phyloP scores from a whole-genome alignment of 805 yeast species.

The Yarrowia hollandica region DNA sequence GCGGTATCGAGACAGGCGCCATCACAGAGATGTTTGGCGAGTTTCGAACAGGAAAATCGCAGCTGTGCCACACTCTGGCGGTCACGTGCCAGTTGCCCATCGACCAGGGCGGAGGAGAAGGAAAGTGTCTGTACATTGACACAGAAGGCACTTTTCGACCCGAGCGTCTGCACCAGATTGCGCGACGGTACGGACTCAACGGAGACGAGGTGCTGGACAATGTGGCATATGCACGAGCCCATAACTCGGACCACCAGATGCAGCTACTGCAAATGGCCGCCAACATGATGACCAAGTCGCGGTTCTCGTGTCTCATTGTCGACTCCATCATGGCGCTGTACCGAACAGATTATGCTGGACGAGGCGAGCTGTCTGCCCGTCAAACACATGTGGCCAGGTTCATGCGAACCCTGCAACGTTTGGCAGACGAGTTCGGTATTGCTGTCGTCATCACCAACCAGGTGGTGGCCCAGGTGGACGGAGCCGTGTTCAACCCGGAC shows the following conservation, averaged over 20 bases:
- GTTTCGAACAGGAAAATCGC: conserved; percentile 96
- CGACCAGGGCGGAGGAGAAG: conserved; percentile 98
- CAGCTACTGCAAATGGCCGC: conserved; percentile 87
- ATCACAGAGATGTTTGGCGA: conserved; percentile 97
- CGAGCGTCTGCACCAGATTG: conserved; percentile 81
- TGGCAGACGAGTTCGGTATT: conserved; percentile 97
- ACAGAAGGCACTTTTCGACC: conserved; percentile 98
- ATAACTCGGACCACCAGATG: conserved; percentile 94
- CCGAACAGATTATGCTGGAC: conserved; percentile 90
- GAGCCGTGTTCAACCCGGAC: conserved; percentile 83
- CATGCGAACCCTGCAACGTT: conserved; percentile 84
- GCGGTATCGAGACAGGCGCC: conserved; percentile 96
- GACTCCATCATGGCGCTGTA: conserved; percentile 96
- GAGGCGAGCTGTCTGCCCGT: conserved; percentile 94
- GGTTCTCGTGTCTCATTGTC: conserved; percentile 87
- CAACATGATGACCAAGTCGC: conserved; percentile 91
- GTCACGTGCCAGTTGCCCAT: conserved; percentile 95
- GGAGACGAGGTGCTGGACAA: conserved; percentile 95
- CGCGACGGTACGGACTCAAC: conserved; percentile 85
- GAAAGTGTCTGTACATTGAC: conserved; percentile 92
- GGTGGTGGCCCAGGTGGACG: conserved; percentile 97
- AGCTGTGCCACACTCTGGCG: conserved; percentile 92
- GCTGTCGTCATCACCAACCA: conserved; percentile 96
- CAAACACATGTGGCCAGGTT: conserved; percentile 92
- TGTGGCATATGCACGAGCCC: conserved; percentile 96